phyloP scores from a whole-genome alignment of 306 rosid species.

The Medicago ruthenica region DNA sequence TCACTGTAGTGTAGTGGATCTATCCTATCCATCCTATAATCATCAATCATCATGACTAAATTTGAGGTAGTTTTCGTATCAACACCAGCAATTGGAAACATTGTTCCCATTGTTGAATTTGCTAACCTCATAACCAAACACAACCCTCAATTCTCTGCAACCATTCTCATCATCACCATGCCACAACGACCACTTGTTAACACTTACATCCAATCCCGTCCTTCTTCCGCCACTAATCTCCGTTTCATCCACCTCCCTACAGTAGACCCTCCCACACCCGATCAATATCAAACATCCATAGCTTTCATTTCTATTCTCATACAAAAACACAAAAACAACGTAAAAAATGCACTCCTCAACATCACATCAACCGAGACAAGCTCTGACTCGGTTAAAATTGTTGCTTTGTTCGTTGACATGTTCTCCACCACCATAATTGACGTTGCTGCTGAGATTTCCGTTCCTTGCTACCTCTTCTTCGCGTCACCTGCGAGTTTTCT shows the following conservation, averaged over 20 bases:
- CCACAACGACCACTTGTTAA: conserved; percentile 55
- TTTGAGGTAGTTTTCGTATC: conserved; percentile 58
- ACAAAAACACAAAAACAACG: conserved; percentile 46
- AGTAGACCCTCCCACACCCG: conserved; percentile 49
- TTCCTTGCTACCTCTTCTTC: conserved; percentile 65
- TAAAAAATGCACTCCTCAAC: conserved; percentile 40
- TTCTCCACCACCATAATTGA: conserved; percentile 58
- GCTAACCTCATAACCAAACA: conserved; percentile 57
- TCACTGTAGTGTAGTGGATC: not conserved
- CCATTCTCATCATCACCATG: conserved; percentile 54
- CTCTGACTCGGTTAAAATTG: conserved; percentile 39
- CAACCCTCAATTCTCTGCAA: conserved; percentile 54
- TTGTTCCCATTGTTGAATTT: conserved; percentile 63
- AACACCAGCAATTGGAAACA: conserved; percentile 60
- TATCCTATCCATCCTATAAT: not conserved
- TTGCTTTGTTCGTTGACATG: conserved; percentile 60
- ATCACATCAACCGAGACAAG: conserved; percentile 25
- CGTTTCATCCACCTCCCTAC: conserved; percentile 51
- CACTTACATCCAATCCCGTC: conserved; percentile 50
- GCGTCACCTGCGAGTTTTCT: conserved; percentile 62
- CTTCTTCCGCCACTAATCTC: conserved; percentile 44
- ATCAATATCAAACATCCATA: conserved; percentile 46
- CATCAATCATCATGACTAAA: conserved; percentile 19
- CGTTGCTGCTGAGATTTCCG: conserved; percentile 58
- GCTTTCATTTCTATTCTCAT: conserved; percentile 42